Evolutionary conservation across 345 rosid genomes (phyloP).

Genomic region (Excoecaria agallocha): DNA sequence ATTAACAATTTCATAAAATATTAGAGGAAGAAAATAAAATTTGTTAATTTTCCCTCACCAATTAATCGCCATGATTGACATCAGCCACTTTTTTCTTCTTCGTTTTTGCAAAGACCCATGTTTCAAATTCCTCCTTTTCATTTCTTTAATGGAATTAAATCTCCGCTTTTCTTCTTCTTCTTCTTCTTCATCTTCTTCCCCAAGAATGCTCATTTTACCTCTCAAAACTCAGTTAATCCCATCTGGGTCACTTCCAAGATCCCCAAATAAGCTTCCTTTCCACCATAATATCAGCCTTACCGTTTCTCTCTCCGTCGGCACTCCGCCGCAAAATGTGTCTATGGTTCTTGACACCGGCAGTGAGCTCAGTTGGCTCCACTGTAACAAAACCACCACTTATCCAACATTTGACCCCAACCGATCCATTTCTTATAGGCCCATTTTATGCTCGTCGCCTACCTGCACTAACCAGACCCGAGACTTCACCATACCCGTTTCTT

Average conservation of each 20-base stretch:
- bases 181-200: too few relatives aligned
- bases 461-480: conserved; percentile 67
- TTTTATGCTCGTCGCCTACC: conserved; percentile 61
- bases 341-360: conserved; percentile 93
- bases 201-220: too few relatives aligned
- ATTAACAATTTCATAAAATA: background rate
- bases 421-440: conserved; percentile 37
- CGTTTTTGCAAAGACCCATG: background rate
- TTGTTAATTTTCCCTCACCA: background rate
- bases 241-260: too few relatives aligned
- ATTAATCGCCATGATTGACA: background rate
- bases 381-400: conserved; percentile 44
- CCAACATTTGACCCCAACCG: conserved; percentile 60
- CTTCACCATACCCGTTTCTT: conserved; percentile 76
- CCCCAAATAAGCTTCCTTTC: too few relatives aligned
- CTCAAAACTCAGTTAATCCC: too few relatives aligned
- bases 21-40: too few relatives aligned
- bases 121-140: background rate
- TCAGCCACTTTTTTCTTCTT: conserved; percentile 6
- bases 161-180: background rate
- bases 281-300: too few relatives aligned
- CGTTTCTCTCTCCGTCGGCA: too few relatives aligned
- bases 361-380: conserved; percentile 91
- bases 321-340: background rate
- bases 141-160: background rate